A percentile compares a stretch with the other conserved stretches of the same genome.
These are phyloP conservation scores for Colletotrichum liaoningense DNA, from an alignment of 2,329 filamentous ascomycete genomes.

Conservation along the genomic window DNA sequence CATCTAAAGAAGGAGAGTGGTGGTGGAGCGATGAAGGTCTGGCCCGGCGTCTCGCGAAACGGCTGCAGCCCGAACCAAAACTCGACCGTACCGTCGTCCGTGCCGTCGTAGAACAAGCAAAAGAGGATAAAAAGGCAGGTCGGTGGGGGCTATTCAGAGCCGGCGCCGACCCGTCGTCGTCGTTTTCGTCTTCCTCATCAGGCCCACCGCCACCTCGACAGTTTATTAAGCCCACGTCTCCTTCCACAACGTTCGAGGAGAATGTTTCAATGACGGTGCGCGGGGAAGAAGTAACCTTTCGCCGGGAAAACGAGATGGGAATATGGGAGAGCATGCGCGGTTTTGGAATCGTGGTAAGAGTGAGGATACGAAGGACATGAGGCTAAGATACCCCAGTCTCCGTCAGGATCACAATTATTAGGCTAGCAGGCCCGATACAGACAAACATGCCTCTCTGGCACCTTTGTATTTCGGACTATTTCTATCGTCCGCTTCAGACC, in stretches of 20 bases:
- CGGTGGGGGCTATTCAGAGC: constrained; percentile 48
- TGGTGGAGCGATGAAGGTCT: constrained; percentile 62
- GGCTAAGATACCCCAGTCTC: not conserved
- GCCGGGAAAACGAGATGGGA: constrained; percentile 62
- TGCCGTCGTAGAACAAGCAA: constrained; percentile 44
- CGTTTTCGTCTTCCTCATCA: constrained; percentile 17
- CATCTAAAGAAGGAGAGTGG: not conserved
- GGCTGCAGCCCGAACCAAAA: constrained; percentile 47
- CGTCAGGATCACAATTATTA: no score
- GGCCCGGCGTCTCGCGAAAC: constrained; percentile 56
- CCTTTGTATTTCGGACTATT: not conserved
- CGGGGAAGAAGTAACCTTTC: constrained; percentile 61
- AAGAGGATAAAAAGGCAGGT: constrained; percentile 47
- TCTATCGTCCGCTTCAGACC: no score
- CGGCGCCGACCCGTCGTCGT: constrained; percentile 30
- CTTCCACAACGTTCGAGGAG: constrained; percentile 16
- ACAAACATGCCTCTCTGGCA: no score
- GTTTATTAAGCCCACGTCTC: not conserved
- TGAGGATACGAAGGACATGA: constrained; percentile 42
- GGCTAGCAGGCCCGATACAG: no score
- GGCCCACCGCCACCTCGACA: not conserved
- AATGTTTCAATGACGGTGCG: constrained; percentile 53
- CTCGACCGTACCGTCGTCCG: constrained; percentile 45
- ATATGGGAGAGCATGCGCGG: constrained; percentile 63
- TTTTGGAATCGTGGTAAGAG: constrained; percentile 59